Percentiles rank a stretch among this genome's conserved stretches.
phyloP scores from a whole-genome alignment of 768 basidiomycete species.

The Symmetrospora coprosmae region DNA sequence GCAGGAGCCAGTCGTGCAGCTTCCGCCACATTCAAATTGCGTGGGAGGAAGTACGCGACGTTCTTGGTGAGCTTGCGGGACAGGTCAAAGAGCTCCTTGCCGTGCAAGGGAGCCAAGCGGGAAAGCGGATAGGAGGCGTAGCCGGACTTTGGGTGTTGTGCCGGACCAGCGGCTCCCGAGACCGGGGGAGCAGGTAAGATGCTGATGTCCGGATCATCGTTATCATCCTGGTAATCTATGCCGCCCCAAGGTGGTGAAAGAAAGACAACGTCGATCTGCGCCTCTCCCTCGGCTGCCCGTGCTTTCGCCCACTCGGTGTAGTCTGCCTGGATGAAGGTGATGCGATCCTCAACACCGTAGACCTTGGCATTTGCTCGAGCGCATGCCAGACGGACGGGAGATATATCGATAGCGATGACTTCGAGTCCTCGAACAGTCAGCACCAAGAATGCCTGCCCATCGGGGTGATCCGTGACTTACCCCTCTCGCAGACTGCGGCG shows the following conservation, averaged over 20 bases:
- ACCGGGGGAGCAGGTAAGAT: background rate
- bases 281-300: slow-evolving; percentile 33
- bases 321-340: slow-evolving; percentile 82
- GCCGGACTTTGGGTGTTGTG: slow-evolving; percentile 29
- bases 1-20: slow-evolving; percentile 45
- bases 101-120: slow-evolving; percentile 63
- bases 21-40: slow-evolving; percentile 62
- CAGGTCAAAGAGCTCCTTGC: slow-evolving; percentile 63
- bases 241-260: slow-evolving; percentile 34
- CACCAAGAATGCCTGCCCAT: background rate
- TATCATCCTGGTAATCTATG: slow-evolving; percentile 27
- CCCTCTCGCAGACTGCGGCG: slow-evolving; percentile 84
- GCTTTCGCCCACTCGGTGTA: slow-evolving; percentile 63
- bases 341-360: slow-evolving; percentile 85
- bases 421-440: background rate
- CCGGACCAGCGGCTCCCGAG: slow-evolving; percentile 37
- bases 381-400: slow-evolving; percentile 66
- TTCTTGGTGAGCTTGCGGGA: slow-evolving; percentile 59
- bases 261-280: slow-evolving; percentile 30
- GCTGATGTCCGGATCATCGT: background rate
- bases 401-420: slow-evolving; percentile 91
- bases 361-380: slow-evolving; percentile 86
- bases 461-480: slow-evolving; percentile 42
- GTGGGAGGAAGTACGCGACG: slow-evolving; percentile 77
- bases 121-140: slow-evolving; percentile 50